Percentiles rank a stretch among this genome's conserved stretches.
phyloP scores from a whole-genome alignment of 1,139 yeast species.

The Zygosaccharomyces sapae region DNA sequence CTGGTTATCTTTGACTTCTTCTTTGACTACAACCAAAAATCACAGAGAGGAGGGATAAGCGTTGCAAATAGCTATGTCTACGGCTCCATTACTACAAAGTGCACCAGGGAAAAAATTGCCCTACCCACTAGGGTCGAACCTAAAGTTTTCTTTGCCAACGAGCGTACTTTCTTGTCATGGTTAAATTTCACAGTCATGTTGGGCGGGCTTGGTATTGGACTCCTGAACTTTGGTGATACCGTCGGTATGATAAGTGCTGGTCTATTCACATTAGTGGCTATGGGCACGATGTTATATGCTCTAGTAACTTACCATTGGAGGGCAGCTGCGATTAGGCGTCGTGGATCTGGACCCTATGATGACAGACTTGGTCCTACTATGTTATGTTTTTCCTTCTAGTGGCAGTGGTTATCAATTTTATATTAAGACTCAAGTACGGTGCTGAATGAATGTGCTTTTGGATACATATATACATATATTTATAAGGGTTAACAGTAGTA shows the following conservation, averaged over 20 bases:
- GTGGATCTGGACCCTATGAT: conserved; percentile 97
- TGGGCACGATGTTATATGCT: conserved; percentile 97
- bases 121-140: conserved; percentile 98
- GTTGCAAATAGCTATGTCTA: conserved; percentile 32
- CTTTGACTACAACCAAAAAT: conserved; percentile 4
- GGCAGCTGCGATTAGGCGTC: conserved; percentile 94
- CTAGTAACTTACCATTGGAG: conserved; percentile 97
- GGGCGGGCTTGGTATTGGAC: conserved; percentile 94
- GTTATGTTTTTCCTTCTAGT: conserved; percentile 88
- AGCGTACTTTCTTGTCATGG: conserved; percentile 97
- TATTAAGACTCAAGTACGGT: conserved; percentile 62
- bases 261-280: conserved; percentile 86
- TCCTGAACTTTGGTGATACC: conserved; percentile 91
- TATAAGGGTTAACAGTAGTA: background rate
- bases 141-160: conserved; percentile 96
- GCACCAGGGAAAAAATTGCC: conserved; percentile 86
- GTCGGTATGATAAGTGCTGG: conserved; percentile 93
- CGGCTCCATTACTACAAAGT: conserved; percentile 60
- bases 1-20: background rate
- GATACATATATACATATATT: background rate
- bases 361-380: conserved; percentile 99
- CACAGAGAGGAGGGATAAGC: background rate
- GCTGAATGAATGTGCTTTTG: conserved; percentile 2
- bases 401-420: conserved; percentile 88
- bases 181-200: conserved; percentile 93